These are phyloP conservation scores for Puccinia triticina DNA, from an alignment of 1,284 basidiomycete species.

Conservation along the genomic window DNA sequence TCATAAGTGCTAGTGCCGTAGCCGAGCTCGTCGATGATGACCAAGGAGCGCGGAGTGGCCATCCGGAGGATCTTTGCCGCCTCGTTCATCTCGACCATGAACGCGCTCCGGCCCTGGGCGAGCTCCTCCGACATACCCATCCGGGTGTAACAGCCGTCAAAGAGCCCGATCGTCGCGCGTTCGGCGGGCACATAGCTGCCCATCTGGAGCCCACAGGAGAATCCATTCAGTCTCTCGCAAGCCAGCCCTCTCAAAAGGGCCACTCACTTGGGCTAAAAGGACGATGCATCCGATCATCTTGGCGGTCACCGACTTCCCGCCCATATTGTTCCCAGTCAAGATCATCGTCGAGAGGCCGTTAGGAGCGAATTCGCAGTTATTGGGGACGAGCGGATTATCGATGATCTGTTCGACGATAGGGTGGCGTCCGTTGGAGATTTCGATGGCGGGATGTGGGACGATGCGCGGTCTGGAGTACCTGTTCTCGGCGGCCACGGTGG, in stretches of 20 bases:
- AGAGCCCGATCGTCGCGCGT: conserved; percentile 54
- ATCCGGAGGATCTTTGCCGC: conserved; percentile 57
- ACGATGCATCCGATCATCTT: conserved; percentile 57
- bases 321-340: conserved; percentile 60
- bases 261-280: conserved; percentile 56
- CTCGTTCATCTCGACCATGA: conserved; percentile 59
- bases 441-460: conserved; percentile 10
- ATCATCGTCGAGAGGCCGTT: conserved; percentile 52
- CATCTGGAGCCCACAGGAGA: conserved; percentile 44
- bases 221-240: too few relatives aligned
- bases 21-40: conserved; percentile 49
- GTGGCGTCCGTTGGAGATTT: conserved; percentile 26
- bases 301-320: conserved; percentile 58
- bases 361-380: conserved; percentile 3
- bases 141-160: conserved; percentile 57
- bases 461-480: conserved; percentile 38
- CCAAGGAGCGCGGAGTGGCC: conserved; percentile 53
- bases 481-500: not conserved
- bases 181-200: conserved; percentile 56
- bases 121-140: conserved; percentile 59
- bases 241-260: not conserved
- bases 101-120: conserved; percentile 57
- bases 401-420: conserved; percentile 42
- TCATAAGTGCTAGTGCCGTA: conserved; percentile 45
- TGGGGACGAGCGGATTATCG: conserved; percentile 35